Percentiles rank a stretch among this genome's conserved stretches.
Conservation (phyloP, 1,284 basidiomycete genomes). For the Marasmius sp. region DNA sequence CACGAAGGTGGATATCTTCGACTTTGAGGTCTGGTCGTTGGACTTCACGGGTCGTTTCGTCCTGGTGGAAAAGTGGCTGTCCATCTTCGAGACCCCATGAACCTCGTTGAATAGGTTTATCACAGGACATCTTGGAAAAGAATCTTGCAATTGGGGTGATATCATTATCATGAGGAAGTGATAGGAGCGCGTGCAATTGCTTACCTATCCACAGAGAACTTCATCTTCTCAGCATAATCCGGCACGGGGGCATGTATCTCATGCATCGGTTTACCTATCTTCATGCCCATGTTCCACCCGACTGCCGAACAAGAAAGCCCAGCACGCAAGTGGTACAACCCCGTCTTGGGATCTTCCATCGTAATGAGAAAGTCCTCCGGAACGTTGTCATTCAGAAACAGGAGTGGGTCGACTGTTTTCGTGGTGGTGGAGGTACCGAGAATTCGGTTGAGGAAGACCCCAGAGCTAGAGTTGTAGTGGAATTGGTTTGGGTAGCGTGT, state of each 20-base stretch:
- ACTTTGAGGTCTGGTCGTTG: slow-evolving; percentile 36
- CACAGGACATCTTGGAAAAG: slow-evolving; percentile 43
- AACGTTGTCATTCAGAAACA: slow-evolving; percentile 45
- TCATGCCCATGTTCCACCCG: slow-evolving; percentile 46
- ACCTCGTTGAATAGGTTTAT: slow-evolving; percentile 50
- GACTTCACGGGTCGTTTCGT: slow-evolving; percentile 29
- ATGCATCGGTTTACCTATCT: slow-evolving; percentile 45
- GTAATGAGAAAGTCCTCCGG: slow-evolving; percentile 51
- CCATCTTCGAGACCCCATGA: slow-evolving; percentile 51
- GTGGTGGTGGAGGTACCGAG: slow-evolving; percentile 33
- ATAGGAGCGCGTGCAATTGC: slow-evolving; percentile 4
- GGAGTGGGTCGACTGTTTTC: slow-evolving; percentile 31
- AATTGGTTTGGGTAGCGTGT: slow-evolving; percentile 48
- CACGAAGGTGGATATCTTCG: slow-evolving; percentile 43
- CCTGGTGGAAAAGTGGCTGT: slow-evolving; percentile 40
- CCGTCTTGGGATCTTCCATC: slow-evolving; percentile 38
- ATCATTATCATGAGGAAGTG: not conserved
- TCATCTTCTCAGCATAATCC: slow-evolving; percentile 47
- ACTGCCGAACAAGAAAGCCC: slow-evolving; percentile 45
- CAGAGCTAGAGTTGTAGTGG: slow-evolving; percentile 29
- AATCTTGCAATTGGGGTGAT: slow-evolving; percentile 32
- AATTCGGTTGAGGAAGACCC: slow-evolving; percentile 42
- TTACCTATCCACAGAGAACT: slow-evolving; percentile 48
- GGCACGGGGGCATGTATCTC: slow-evolving; percentile 48
- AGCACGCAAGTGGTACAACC: slow-evolving; percentile 41